Evolutionary conservation across 495 filamentous ascomycete species (phyloP).

Genomic region (Cercophora samala): DNA sequence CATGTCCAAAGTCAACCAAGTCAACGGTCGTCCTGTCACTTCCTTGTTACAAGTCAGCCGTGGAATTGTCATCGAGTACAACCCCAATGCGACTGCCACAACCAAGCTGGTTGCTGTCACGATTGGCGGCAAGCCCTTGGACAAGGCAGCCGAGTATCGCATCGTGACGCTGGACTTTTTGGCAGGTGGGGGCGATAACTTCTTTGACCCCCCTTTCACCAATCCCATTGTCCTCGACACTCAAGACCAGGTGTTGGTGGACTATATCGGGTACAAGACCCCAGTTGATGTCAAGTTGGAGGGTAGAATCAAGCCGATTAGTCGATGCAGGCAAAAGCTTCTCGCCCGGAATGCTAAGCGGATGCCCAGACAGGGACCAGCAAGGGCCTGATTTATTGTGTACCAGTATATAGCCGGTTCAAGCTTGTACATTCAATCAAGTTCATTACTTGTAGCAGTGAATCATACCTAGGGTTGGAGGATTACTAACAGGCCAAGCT

Average conservation of each 20-base stretch:
- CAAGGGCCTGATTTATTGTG: no score
- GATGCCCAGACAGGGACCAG: no score
- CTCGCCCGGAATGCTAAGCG: background rate
- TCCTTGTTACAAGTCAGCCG: constrained; percentile 52
- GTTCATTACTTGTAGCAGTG: no score
- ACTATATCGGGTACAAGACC: constrained; percentile 42
- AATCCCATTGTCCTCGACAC: constrained; percentile 46
- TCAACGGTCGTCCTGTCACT: constrained; percentile 45
- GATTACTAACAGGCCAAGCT: no score
- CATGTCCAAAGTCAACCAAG: constrained; percentile 43
- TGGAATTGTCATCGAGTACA: constrained; percentile 48
- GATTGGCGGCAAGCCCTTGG: constrained; percentile 40
- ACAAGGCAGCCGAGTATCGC: constrained; percentile 40
- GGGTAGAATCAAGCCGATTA: constrained; percentile 40
- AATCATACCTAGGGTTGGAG: no score
- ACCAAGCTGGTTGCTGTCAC: constrained; percentile 40
- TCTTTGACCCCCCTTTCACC: constrained; percentile 36
- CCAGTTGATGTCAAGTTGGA: constrained; percentile 50
- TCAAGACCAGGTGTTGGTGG: constrained; percentile 49
- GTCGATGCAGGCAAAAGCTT: constrained; percentile 13
- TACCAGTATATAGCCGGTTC: no score
- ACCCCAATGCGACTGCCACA: constrained; percentile 20
- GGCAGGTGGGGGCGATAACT: constrained; percentile 55
- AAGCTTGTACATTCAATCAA: no score
- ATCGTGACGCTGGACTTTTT: constrained; percentile 56